These are phyloP conservation scores for Eucommia ulmoides DNA, from an alignment of 257 asterid genomes.

Conservation along the genomic window DNA sequence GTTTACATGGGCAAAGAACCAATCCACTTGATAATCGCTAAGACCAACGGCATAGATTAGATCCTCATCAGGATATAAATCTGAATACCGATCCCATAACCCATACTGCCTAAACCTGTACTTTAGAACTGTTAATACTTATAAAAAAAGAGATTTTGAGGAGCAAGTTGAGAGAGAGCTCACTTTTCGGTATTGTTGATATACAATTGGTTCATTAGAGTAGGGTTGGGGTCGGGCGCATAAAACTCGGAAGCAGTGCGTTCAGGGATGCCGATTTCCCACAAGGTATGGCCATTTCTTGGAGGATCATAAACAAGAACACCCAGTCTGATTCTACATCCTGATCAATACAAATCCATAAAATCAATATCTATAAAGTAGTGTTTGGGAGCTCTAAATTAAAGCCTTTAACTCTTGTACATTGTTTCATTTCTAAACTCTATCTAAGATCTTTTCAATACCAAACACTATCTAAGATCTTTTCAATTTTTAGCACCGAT, in stretches of 20 bases:
- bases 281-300: slow-evolving; percentile 65
- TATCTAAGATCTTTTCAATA: too few species aligned
- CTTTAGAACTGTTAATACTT: neutral
- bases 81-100: slow-evolving; percentile 78
- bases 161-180: too few species aligned
- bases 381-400: too few species aligned
- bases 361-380: too few species aligned
- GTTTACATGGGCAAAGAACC: slow-evolving; percentile 86
- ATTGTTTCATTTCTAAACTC: too few species aligned
- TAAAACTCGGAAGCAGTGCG: slow-evolving; percentile 69
- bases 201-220: slow-evolving; percentile 49
- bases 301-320: slow-evolving; percentile 45
- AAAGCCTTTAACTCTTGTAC: too few species aligned
- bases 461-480: too few species aligned
- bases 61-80: slow-evolving; percentile 55
- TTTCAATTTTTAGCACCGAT: too few species aligned
- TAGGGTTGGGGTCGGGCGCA: slow-evolving; percentile 66
- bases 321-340: slow-evolving; percentile 30
- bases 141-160: too few species aligned
- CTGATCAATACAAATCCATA: slow-evolving; percentile 13
- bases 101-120: slow-evolving; percentile 81
- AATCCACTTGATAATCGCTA: slow-evolving; percentile 38
- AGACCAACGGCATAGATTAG: slow-evolving; percentile 43
- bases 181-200: slow-evolving; percentile 10
- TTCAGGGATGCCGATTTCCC: slow-evolving; percentile 93